Base-by-base conservation (phyloP, 2,329 filamentous ascomycete genomes). In the Pyrenochaeta sp. region DNA sequence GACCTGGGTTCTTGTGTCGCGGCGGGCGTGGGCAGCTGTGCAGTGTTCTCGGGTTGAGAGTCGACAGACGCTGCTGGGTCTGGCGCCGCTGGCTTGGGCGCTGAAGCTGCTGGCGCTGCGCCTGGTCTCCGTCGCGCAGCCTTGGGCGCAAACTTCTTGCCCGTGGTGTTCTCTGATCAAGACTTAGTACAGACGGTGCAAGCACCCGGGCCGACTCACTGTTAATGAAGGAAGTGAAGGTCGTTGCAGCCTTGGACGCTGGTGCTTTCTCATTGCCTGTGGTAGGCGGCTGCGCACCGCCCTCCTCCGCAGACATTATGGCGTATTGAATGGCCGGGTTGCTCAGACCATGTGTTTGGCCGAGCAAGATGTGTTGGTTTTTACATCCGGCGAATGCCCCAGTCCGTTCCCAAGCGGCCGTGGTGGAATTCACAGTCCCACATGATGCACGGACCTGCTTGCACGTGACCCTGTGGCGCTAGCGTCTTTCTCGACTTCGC, bases 131-230 rank as follows among this genome's bases (percentile, higher is more conserved):
- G 78, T 40, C 76, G 75, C 30, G 77, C 74, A 47, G 76, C 79
- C 64, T 83, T 84, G 39, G 82, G 82, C 4, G 79, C 80, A 57
- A 82, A 79, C 66, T 80, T 81, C 66, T 80, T 83, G 69, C 78
- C 79, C 19, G 79, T 77, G 55, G 78, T 78, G 60, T 79, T 78
- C 75, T 76, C 70, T 72, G 46, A 1, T 27, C 30, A 56, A 24
- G 52, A 9, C 45, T 70, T 56, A 69, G 67, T 55, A 47, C 22
- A 54, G 59, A 55, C 56, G 46, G 56, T 54, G 61, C 58, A 43
- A 40, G 39, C 22, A 25, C 44, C 28, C 30, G 49, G 44, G 42
- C 40, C 53, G 42, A 67, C 68, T 59, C 54, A 72, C 69, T 75
- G 55, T 74, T 74, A 56, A 75, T 72, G 58, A 72, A 75, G 40